Percentiles rank a stretch among this genome's conserved stretches.
Conservation (phyloP, 2,329 filamentous ascomycete genomes). For the Boeremia exigua region DNA sequence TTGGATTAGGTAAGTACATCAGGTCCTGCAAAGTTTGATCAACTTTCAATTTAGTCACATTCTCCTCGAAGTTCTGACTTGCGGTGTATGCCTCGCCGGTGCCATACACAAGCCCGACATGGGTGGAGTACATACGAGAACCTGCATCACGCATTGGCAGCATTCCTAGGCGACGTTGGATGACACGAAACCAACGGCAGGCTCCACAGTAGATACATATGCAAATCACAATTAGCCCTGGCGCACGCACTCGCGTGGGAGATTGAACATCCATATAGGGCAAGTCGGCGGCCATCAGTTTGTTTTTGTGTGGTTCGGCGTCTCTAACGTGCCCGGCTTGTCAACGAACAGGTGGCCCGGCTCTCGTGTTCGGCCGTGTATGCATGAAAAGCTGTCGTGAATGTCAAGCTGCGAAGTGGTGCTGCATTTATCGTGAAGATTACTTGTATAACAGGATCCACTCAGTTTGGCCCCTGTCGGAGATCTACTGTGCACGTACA, state of each 20-base stretch:
- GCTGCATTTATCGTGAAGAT: too few relatives aligned
- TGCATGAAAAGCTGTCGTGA: neutral
- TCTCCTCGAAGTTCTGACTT: neutral
- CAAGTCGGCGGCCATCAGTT: neutral
- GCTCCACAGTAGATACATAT: constrained; percentile 1
- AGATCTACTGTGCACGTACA: neutral
- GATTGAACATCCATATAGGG: constrained; percentile 2
- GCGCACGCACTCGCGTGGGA: neutral
- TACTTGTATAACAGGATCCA: neutral
- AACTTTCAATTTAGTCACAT: neutral
- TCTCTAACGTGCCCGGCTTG: neutral
- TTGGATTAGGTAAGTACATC: too few relatives aligned
- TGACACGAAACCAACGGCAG: constrained; percentile 5
- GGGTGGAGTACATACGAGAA: too few relatives aligned
- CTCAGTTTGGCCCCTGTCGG: neutral
- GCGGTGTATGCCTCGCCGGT: too few relatives aligned
- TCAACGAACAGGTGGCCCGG: constrained; percentile 10
- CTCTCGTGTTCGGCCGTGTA: neutral
- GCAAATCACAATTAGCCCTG: constrained; percentile 8
- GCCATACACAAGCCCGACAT: too few relatives aligned
- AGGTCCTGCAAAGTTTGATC: too few relatives aligned
- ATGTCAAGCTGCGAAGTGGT: neutral
- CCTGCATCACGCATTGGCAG: too few relatives aligned
- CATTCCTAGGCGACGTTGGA: constrained; percentile 1
- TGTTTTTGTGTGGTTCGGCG: constrained; percentile 7